These are phyloP conservation scores for Colletotrichum viniferum DNA, from an alignment of 2,329 filamentous ascomycete genomes.

Conservation along the genomic window DNA sequence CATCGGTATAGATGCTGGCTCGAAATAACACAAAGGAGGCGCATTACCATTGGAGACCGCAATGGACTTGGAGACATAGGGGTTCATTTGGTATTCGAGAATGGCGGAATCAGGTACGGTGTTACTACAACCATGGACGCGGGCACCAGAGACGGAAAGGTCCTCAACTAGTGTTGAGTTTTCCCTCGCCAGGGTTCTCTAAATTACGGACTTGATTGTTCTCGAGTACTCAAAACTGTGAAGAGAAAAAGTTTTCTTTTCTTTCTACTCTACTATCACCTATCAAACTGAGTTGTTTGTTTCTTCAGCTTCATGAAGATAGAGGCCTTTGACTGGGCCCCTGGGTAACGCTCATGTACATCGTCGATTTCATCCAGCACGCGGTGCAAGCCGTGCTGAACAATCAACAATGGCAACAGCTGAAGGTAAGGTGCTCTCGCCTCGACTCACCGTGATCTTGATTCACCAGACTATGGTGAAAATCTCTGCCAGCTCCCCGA, in stretches of 20 bases:
- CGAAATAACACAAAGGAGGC: not conserved
- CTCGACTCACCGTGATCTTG: not conserved
- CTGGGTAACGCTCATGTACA: not conserved
- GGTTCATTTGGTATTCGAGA: not conserved
- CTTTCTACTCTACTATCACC: not conserved
- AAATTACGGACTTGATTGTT: not conserved
- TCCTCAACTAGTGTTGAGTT: not conserved
- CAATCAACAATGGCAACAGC: not conserved
- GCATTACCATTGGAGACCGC: not conserved
- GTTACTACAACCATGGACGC: not conserved
- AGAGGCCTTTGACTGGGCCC: not conserved
- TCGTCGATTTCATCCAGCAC: not conserved
- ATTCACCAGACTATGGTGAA: not conserved
- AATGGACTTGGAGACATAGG: not conserved
- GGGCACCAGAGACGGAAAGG: not conserved
- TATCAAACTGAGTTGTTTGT: not conserved
- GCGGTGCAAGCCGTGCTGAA: not conserved
- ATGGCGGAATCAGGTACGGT: not conserved
- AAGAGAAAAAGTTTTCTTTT: not conserved
- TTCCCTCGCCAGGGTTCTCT: not conserved
- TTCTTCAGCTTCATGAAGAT: not conserved
- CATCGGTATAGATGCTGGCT: not conserved
- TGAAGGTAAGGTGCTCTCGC: not conserved
- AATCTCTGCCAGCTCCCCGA: not conserved
- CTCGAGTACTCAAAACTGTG: not conserved